phyloP scores from a whole-genome alignment of 306 rosid species.

The Delonix regia region DNA sequence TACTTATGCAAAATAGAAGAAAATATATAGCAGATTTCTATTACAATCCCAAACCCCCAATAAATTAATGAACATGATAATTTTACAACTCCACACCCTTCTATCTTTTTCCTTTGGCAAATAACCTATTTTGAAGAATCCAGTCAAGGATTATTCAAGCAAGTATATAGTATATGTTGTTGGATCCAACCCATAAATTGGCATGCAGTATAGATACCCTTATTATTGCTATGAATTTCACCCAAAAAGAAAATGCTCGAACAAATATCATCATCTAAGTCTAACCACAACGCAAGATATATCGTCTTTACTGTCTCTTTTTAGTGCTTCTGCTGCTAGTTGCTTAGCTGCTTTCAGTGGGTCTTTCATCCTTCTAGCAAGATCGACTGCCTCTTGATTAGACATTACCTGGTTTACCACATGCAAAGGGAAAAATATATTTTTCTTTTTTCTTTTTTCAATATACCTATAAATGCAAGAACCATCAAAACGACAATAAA shows the following conservation, averaged over 20 bases:
- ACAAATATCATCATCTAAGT: conserved; percentile 52
- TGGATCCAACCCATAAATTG: conserved; percentile 32
- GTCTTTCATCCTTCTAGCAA: conserved; percentile 69
- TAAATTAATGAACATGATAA: conserved; percentile 34
- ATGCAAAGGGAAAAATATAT: conserved; percentile 17
- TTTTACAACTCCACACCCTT: conserved; percentile 44
- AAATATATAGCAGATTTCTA: conserved; percentile 40
- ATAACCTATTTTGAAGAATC: conserved; percentile 29
- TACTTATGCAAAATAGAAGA: conserved; percentile 29
- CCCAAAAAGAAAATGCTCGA: conserved; percentile 4
- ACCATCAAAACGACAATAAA: conserved; percentile 11
- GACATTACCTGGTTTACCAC: conserved; percentile 68
- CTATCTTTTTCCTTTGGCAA: conserved; percentile 19
- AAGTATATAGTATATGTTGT: conserved; percentile 35
- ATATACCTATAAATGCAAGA: conserved; percentile 16
- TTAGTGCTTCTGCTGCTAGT: conserved; percentile 74
- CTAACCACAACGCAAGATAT: conserved; percentile 88
- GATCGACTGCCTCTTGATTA: conserved; percentile 90
- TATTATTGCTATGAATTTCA: conserved; percentile 46
- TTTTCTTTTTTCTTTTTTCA: background rate
- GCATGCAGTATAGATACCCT: conserved; percentile 33
- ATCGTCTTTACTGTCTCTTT: conserved; percentile 88
- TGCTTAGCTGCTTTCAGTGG: conserved; percentile 84
- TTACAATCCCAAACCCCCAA: conserved; percentile 42
- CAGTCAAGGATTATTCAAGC: conserved; percentile 32